A percentile compares a stretch with the other conserved stretches of the same genome.
These are phyloP conservation scores for Capsicum chinense DNA, from an alignment of 257 asterid species.

Conservation along the genomic window DNA sequence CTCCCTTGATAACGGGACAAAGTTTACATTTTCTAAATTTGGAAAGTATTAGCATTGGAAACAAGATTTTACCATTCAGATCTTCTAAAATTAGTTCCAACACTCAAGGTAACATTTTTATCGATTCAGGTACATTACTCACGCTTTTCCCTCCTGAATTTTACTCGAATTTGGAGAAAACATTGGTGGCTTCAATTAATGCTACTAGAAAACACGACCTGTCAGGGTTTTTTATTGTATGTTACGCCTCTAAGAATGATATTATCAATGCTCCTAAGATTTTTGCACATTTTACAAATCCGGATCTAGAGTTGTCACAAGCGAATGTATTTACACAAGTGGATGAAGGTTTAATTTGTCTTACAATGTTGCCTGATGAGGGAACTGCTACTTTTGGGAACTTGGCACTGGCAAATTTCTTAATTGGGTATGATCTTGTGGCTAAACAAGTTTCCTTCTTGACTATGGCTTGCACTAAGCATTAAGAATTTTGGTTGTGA, in stretches of 20 bases:
- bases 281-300: no score
- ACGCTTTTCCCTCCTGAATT: background rate
- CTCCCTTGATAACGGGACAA: background rate
- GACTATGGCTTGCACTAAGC: no score
- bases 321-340: background rate
- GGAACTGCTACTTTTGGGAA: conserved; percentile 30
- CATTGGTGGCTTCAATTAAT: background rate
- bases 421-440: no score
- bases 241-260: no score
- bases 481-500: no score
- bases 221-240: no score
- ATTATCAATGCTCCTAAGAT: no score
- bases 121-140: conserved; percentile 36
- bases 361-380: background rate
- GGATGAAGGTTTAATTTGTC: conserved; percentile 1
- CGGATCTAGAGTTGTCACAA: no score
- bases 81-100: background rate
- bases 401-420: no score
- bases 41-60: conserved; percentile 38
- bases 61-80: background rate
- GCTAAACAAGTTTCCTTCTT: no score
- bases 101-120: conserved; percentile 29
- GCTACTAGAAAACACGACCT: background rate
- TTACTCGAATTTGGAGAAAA: background rate
- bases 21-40: conserved; percentile 39